Evolutionary conservation across 2,329 filamentous ascomycete genomes (phyloP).

Genomic region (Fusarium protoensiforme): DNA sequence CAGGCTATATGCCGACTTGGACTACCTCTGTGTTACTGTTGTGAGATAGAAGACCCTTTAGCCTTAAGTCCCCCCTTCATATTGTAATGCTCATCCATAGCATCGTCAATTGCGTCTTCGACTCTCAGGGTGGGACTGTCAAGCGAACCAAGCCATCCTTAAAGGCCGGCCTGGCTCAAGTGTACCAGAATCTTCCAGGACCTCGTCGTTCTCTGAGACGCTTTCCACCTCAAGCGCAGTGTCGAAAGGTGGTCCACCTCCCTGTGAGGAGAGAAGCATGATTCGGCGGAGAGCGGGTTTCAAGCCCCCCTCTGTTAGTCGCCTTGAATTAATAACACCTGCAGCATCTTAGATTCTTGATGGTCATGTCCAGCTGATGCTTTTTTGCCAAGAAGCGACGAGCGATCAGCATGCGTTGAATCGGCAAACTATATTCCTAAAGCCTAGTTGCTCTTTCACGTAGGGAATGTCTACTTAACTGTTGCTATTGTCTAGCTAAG

Average conservation of each 20-base stretch:
- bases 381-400: not conserved
- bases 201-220: not conserved
- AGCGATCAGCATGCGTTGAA: not conserved
- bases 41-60: no score
- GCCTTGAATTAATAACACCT: not conserved
- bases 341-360: not conserved
- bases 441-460: not conserved
- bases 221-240: not conserved
- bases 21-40: no score
- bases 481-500: not conserved
- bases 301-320: not conserved
- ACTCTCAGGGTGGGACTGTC: no score
- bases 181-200: no score
- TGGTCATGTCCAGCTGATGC: not conserved
- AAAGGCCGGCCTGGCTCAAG: no score
- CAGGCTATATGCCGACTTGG: no score
- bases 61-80: no score
- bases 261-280: not conserved
- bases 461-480: not conserved
- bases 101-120: no score
- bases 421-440: not conserved
- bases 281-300: not conserved
- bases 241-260: not conserved
- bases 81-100: no score
- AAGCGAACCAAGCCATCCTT: no score